Evolutionary conservation across 257 asterid species (phyloP), one percentile per base, ranked within the genome.

Genomic region (Cynanchum wilfordii): DNA sequence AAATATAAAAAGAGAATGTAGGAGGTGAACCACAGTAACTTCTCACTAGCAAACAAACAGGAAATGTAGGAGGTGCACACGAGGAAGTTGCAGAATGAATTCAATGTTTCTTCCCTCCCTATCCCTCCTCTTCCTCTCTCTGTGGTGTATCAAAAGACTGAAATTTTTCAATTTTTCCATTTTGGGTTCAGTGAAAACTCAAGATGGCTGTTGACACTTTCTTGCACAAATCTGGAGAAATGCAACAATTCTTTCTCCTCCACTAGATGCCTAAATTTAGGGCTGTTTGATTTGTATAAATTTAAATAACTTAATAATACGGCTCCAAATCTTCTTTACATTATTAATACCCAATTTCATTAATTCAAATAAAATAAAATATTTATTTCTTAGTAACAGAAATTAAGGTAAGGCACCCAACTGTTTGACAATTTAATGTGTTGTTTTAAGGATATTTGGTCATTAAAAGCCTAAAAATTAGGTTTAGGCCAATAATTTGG

Each of bases 81-180:
- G 4, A 68, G 20, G 73, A 56, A 75, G 78, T 75, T 75, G 78
- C 74, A 57, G 63, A 75, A 68, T 75, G 79, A 69, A 57, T 57
- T 75, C 70, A 75, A 56, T 75, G 79, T 74, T 36, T 52, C 30
- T 20, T 25, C 47, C 66, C 33, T 20, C 58, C 42, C 67, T 47
- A 44, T 73, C 72, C 52, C 64, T 63, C 38, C 55, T 55, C 55
- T 59, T 20, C 33, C 44, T 60, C 42, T 60, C 66, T 59, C n/a
- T 12, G 15, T 27, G 30, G 22, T 58, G 64, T 11, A 58, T 12
- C 27, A 54, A 54, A 22, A 19, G 25, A 50, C 29, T 57, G 63
- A 57, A 57, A 24, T 9, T 57, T 11, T 44, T 9, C 70, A n/a
- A 3, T 42, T 19, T 10, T 36, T 9, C 19, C 3, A 10, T 7